A percentile compares a stretch with the other conserved stretches of the same genome.
Evolutionary conservation across 1,284 basidiomycete species (phyloP).

Genomic region (Leccinum pseudoinsigne): DNA sequence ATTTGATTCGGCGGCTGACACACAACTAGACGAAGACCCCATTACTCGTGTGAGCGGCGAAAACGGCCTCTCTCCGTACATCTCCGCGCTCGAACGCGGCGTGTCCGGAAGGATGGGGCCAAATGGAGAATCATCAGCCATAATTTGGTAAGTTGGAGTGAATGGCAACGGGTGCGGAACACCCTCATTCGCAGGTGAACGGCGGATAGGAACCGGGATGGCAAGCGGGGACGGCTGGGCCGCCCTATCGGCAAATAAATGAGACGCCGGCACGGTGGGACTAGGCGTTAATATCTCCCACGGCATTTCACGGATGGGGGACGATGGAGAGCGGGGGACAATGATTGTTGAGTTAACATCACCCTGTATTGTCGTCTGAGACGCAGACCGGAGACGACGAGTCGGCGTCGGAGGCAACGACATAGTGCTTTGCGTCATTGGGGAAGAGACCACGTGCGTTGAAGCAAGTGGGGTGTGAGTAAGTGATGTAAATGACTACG

Average conservation of each 20-base stretch:
- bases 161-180: conserved; percentile 15
- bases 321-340: not conserved
- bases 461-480: conserved; percentile 47
- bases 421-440: conserved; percentile 34
- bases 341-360: conserved; percentile 1
- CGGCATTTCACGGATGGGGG: conserved; percentile 5
- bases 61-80: conserved; percentile 30
- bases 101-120: conserved; percentile 34
- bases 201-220: conserved; percentile 6
- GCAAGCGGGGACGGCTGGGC: conserved; percentile 12
- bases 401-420: conserved; percentile 29
- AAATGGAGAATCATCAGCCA: conserved; percentile 30
- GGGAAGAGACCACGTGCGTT: conserved; percentile 46
- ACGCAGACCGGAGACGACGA: conserved; percentile 20
- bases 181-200: not conserved
- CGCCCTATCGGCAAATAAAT: not conserved
- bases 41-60: conserved; percentile 28
- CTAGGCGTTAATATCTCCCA: not conserved
- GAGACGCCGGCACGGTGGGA: not conserved
- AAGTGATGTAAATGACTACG: conserved; percentile 43
- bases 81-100: conserved; percentile 30
- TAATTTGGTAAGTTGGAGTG: conserved; percentile 21
- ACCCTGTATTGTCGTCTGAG: conserved; percentile 20
- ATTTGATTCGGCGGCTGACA: conserved; percentile 9
- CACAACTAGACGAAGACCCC: conserved; percentile 16